phyloP scores from a whole-genome alignment of 805 yeast species.

The Candida montana region DNA sequence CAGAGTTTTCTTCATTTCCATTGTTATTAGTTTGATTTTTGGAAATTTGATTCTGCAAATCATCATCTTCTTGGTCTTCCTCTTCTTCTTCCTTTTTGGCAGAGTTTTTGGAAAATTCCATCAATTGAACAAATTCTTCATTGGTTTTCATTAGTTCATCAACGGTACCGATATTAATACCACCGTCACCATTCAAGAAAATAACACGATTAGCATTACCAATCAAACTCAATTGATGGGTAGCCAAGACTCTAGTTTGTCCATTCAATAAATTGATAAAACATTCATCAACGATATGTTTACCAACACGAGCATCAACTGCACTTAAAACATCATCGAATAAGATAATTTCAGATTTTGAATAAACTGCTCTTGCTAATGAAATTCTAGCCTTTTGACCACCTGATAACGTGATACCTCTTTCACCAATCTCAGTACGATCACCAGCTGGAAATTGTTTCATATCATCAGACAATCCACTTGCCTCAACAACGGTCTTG shows the following conservation, averaged over 20 bases:
- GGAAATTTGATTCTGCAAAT: conserved; percentile 22
- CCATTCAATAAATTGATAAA: conserved; percentile 44
- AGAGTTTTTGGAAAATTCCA: conserved; percentile 37
- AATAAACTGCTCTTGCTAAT: conserved; percentile 67
- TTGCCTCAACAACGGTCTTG: conserved; percentile 47
- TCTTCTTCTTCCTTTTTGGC: conserved; percentile 17
- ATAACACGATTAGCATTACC: conserved; percentile 58
- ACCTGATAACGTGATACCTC: conserved; percentile 72
- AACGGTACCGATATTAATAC: conserved; percentile 50
- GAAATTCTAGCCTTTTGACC: conserved; percentile 75
- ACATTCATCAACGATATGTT: conserved; percentile 59
- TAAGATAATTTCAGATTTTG: conserved; percentile 53
- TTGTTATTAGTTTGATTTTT: conserved; percentile 4
- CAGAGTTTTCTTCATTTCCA: conserved; percentile 21
- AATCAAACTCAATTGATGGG: conserved; percentile 68
- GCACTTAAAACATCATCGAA: conserved; percentile 73
- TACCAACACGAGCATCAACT: conserved; percentile 74
- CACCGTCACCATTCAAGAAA: conserved; percentile 58
- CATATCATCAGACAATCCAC: conserved; percentile 56
- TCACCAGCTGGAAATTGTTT: conserved; percentile 63
- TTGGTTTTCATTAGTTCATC: conserved; percentile 40
- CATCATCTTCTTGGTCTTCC: conserved; percentile 24
- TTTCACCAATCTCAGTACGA: conserved; percentile 65
- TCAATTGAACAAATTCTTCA: conserved; percentile 40
- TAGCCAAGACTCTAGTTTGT: conserved; percentile 65